A percentile compares a stretch with the other conserved stretches of the same genome.
phyloP scores from a whole-genome alignment of 2,329 filamentous ascomycete species.

The Colletotrichum horii region DNA sequence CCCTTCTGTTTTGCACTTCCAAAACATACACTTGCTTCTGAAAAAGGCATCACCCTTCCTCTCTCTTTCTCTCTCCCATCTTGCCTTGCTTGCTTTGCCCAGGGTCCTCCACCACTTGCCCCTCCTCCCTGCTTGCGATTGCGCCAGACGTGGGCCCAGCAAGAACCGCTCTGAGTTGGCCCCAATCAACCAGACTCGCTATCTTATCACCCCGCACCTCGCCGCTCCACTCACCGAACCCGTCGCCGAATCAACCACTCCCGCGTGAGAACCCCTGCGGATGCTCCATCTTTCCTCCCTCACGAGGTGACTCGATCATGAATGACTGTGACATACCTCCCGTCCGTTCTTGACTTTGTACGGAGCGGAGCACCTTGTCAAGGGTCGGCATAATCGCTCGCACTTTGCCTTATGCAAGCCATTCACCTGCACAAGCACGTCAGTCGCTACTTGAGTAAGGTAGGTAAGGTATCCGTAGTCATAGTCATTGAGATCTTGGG shows the following conservation, averaged over 20 bases:
- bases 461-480: not conserved
- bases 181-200: constrained; percentile 8
- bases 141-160: not conserved
- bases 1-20: not conserved
- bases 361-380: not conserved
- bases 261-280: not conserved
- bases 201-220: constrained; percentile 23
- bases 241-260: constrained; percentile 18
- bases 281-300: not conserved
- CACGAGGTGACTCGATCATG: not conserved
- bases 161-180: constrained; percentile 13
- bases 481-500: not conserved
- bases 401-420: not conserved
- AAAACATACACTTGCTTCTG: not conserved
- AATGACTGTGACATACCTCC: not conserved
- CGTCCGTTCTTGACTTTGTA: not conserved
- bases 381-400: not conserved
- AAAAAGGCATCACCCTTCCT: not conserved
- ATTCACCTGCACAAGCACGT: not conserved
- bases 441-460: not conserved
- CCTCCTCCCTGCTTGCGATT: not conserved
- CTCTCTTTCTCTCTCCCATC: not conserved
- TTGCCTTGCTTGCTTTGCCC: not conserved
- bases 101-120: not conserved
- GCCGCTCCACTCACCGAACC: not conserved